phyloP scores from a whole-genome alignment of 345 rosid species.

The Raphanus raphanistrum region DNA sequence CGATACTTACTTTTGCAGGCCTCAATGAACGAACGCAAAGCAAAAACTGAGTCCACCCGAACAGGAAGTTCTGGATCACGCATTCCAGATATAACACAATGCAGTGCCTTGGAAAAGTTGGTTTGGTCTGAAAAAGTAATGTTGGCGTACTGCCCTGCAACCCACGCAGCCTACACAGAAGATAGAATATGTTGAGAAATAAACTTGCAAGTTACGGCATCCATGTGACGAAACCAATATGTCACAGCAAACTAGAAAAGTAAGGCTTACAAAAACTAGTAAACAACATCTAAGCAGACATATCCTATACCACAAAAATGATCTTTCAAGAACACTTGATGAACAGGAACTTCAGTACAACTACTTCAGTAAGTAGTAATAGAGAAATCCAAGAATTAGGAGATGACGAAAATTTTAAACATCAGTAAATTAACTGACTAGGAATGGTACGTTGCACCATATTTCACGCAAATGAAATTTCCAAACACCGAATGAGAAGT shows the following conservation, averaged over 20 bases:
- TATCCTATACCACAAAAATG: slow-evolving; percentile 14
- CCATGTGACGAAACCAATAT: slow-evolving; percentile 16
- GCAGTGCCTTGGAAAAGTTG: slow-evolving; percentile 82
- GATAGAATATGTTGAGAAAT: slow-evolving; percentile 12
- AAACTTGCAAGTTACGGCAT: neutral
- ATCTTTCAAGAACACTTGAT: neutral
- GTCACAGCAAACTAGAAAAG: slow-evolving; percentile 6
- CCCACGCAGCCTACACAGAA: slow-evolving; percentile 92
- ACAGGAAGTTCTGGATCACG: slow-evolving; percentile 96
- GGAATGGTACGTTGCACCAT: slow-evolving; percentile 7
- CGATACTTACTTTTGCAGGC: slow-evolving; percentile 71
- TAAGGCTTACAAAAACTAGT: neutral
- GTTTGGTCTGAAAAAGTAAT: slow-evolving; percentile 75
- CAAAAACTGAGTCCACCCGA: slow-evolving; percentile 97
- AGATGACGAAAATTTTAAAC: neutral
- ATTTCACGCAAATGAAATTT: slow-evolving; percentile 13
- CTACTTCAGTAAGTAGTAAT: neutral
- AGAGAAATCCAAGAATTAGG: neutral
- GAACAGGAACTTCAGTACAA: slow-evolving; percentile 4
- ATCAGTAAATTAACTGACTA: neutral
- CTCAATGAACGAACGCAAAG: slow-evolving; percentile 89
- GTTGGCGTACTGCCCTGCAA: slow-evolving; percentile 95
- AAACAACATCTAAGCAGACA: slow-evolving; percentile 10
- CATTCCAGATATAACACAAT: slow-evolving; percentile 86
- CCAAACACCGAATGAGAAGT: slow-evolving; percentile 13